Percentiles rank a stretch among this genome's conserved stretches.
Conservation (phyloP, 1,284 basidiomycete species). For the Paramarasmius palmivorus region DNA sequence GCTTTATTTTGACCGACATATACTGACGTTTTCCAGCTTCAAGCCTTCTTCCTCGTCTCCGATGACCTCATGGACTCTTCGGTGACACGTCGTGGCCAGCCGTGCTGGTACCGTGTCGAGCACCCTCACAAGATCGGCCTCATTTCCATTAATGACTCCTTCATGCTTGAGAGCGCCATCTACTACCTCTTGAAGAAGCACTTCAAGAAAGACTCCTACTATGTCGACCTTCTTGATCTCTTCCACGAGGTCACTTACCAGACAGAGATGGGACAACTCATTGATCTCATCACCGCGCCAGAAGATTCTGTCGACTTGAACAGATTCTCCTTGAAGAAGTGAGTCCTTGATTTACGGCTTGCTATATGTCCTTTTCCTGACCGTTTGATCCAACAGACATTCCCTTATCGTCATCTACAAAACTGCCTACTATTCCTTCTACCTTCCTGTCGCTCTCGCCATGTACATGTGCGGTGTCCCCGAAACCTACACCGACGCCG, state of each 20-base stretch:
- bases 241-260: constrained; percentile 94
- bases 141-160: constrained; percentile 96
- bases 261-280: constrained; percentile 95
- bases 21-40: constrained; percentile 59
- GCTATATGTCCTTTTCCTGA: constrained; percentile 10
- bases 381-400: constrained; percentile 54
- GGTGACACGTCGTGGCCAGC: constrained; percentile 95
- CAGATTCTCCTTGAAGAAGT: constrained; percentile 89
- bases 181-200: constrained; percentile 89
- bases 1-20: neutral
- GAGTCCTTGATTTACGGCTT: constrained; percentile 18
- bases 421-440: constrained; percentile 98
- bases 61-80: constrained; percentile 98
- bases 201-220: constrained; percentile 83
- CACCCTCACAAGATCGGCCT: constrained; percentile 64
- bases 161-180: constrained; percentile 96
- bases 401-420: constrained; percentile 96
- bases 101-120: constrained; percentile 87
- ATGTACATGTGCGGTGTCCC: constrained; percentile 82
- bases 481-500: constrained; percentile 40
- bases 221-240: constrained; percentile 87
- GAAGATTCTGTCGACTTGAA: constrained; percentile 86
- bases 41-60: constrained; percentile 97
- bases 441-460: constrained; percentile 95
- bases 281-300: constrained; percentile 94